These are phyloP conservation scores for Suhomyces choctaworum DNA, from an alignment of 1,139 yeast genomes.

Conservation along the genomic window DNA sequence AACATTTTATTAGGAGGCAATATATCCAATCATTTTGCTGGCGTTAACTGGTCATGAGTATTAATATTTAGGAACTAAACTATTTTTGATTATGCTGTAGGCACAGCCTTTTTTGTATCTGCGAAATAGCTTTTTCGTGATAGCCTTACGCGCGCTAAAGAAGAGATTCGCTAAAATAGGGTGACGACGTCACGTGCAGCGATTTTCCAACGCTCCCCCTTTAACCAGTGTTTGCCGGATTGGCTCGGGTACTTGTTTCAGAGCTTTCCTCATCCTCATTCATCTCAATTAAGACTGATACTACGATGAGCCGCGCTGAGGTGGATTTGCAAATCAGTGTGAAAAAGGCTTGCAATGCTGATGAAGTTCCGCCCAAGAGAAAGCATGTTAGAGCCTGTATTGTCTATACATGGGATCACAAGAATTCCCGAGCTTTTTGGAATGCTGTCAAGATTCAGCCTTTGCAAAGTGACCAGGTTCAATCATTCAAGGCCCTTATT, in stretches of 20 bases:
- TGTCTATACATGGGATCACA: conserved; percentile 95
- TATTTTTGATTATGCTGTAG: no score
- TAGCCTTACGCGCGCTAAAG: no score
- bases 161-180: conserved; percentile 7
- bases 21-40: no score
- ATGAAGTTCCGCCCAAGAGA: conserved; percentile 91
- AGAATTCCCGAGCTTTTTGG: conserved; percentile 85
- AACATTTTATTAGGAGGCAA: no score
- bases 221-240: conserved; percentile 2
- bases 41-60: no score
- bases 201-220: conserved; percentile 7
- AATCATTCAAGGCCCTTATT: conserved; percentile 83
- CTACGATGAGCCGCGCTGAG: conserved; percentile 50
- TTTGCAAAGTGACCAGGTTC: conserved; percentile 77
- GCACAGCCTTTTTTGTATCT: no score
- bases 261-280: no score
- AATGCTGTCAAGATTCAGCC: conserved; percentile 80
- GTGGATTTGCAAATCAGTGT: conserved; percentile 67
- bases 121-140: no score
- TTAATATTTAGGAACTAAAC: no score
- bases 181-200: conserved; percentile 8
- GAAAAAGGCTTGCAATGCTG: conserved; percentile 82
- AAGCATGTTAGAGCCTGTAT: conserved; percentile 94
- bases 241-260: no score
- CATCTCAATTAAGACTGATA: no score